These are phyloP conservation scores for Metschnikowia borealis DNA, from an alignment of 805 yeast species.

Conservation along the genomic window DNA sequence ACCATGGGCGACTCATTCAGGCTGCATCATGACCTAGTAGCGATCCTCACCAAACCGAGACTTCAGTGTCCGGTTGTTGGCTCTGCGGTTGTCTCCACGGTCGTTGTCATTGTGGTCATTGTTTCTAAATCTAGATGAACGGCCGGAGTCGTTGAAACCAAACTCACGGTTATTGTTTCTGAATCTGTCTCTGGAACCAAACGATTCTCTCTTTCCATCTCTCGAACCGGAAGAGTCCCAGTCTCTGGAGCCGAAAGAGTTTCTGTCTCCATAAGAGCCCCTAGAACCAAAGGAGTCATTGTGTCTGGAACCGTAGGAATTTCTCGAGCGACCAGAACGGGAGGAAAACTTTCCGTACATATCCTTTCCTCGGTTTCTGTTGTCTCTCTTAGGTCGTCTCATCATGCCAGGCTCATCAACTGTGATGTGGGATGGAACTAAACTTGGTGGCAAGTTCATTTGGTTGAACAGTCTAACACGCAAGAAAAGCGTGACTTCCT, in stretches of 20 bases:
- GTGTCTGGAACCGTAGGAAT: not conserved
- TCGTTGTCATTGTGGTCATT: not conserved
- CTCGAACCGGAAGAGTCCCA: not conserved
- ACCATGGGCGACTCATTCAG: not conserved
- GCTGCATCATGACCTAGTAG: not conserved
- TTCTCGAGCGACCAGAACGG: not conserved
- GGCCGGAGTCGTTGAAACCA: not conserved
- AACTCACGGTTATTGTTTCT: not conserved
- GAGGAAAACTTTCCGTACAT: not conserved
- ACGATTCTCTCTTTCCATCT: not conserved
- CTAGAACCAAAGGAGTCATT: not conserved
- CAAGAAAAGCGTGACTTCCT: conserved; percentile 8
- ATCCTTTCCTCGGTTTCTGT: not conserved
- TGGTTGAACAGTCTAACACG: conserved; percentile 10
- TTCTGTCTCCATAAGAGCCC: not conserved
- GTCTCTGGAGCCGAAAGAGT: not conserved
- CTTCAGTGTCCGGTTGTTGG: conserved; percentile 2
- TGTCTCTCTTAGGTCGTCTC: conserved; percentile 1
- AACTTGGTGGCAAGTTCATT: conserved; percentile 14
- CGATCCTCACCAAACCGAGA: not conserved
- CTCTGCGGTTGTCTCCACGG: not conserved
- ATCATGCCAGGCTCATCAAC: conserved; percentile 13
- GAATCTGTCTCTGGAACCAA: not conserved
- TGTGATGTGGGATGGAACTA: conserved; percentile 16
- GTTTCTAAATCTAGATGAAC: not conserved